These are phyloP conservation scores for Talaromyces sp. DNA, from an alignment of 2,329 filamentous ascomycete genomes.

Conservation along the genomic window DNA sequence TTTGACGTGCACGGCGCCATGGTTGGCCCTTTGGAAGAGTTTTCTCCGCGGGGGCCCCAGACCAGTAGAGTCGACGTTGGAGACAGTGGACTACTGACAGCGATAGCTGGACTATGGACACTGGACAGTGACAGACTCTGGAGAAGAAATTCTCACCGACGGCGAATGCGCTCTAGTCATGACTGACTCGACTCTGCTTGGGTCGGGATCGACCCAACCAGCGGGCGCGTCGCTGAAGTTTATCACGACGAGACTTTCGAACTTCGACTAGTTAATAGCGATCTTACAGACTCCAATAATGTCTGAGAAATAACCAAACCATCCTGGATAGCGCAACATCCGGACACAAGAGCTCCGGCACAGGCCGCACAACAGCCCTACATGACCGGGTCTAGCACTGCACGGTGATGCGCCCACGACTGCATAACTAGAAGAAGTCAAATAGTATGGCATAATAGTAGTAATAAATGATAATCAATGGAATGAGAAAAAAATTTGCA, in stretches of 20 bases:
- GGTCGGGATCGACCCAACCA: background rate
- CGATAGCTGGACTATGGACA: no score
- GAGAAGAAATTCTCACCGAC: background rate
- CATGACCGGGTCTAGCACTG: no score
- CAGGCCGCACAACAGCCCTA: no score
- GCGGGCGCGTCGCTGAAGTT: background rate
- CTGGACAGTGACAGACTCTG: no score
- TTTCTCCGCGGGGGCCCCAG: background rate
- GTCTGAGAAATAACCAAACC: no score
- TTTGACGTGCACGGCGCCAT: background rate
- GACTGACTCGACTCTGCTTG: background rate
- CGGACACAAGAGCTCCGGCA: no score
- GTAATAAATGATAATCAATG: background rate
- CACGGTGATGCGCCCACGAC: background rate
- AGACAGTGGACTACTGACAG: no score
- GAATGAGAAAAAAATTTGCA: background rate
- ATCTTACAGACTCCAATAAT: no score
- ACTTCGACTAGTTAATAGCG: no score
- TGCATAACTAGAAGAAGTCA: background rate
- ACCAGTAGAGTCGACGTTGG: background rate
- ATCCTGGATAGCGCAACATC: no score
- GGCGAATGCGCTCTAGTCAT: background rate
- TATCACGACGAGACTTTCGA: no score
- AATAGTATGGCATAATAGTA: background rate
- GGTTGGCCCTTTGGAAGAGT: background rate